Percentiles rank a stretch among this genome's conserved stretches.
Evolutionary conservation across 257 asterid species (phyloP).

Genomic region (Capsicum chinense): DNA sequence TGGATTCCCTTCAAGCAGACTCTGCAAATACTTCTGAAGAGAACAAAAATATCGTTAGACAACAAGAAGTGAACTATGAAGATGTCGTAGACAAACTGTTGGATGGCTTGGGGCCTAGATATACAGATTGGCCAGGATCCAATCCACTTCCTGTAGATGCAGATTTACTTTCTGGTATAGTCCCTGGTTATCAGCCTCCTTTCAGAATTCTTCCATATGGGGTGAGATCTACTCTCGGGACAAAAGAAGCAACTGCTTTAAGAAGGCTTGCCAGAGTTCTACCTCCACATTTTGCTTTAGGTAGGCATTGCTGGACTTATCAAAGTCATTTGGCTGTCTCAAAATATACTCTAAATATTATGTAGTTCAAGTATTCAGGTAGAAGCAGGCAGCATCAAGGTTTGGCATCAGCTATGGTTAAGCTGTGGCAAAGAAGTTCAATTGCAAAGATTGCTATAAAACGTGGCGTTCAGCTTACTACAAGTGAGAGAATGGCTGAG

Average conservation of each 20-base stretch:
- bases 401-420: slow-evolving; percentile 86
- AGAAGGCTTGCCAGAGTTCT: slow-evolving; percentile 86
- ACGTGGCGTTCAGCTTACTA: slow-evolving; percentile 94
- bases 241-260: slow-evolving; percentile 78
- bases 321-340: not conserved
- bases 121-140: slow-evolving; percentile 88
- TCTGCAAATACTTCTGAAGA: slow-evolving; percentile 36
- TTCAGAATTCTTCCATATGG: slow-evolving; percentile 95
- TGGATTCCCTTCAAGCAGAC: slow-evolving; percentile 41
- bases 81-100: slow-evolving; percentile 75
- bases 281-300: slow-evolving; percentile 97
- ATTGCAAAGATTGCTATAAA: slow-evolving; percentile 86
- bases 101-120: slow-evolving; percentile 86
- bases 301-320: slow-evolving; percentile 45
- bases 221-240: slow-evolving; percentile 67
- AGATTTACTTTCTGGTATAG: slow-evolving; percentile 80
- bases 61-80: slow-evolving; percentile 67
- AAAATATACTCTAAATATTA: slow-evolving; percentile 4
- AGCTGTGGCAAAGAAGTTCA: slow-evolving; percentile 93
- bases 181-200: slow-evolving; percentile 75
- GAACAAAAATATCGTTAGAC: slow-evolving; percentile 38
- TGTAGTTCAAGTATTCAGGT: slow-evolving; percentile 53
- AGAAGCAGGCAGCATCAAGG: slow-evolving; percentile 99
- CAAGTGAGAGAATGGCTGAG: slow-evolving; percentile 99
- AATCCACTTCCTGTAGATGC: slow-evolving; percentile 97